Percentiles rank a stretch among this genome's conserved stretches.
These are phyloP conservation scores for Chlorella sp. DNA, from an alignment of 139 green algal genomes.

Conservation along the genomic window DNA sequence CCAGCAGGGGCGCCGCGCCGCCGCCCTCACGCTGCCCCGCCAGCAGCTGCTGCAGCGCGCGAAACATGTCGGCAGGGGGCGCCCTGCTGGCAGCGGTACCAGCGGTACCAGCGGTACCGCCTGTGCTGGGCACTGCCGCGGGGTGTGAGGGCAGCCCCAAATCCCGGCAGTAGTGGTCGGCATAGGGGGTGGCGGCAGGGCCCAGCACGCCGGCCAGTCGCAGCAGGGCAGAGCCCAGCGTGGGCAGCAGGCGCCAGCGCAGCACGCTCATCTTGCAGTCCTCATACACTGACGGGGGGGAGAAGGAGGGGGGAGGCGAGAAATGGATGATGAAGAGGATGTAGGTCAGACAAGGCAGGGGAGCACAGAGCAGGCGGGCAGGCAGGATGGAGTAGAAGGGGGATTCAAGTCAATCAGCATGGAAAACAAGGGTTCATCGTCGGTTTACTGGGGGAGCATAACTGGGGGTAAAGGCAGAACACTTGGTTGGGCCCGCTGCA, in stretches of 20 bases:
- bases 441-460: too few relatives aligned
- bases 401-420: too few relatives aligned
- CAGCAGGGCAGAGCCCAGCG: conserved; percentile 48
- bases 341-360: too few relatives aligned
- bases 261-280: conserved; percentile 74
- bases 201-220: conserved; percentile 43
- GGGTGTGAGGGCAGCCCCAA: conserved; percentile 40
- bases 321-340: too few relatives aligned
- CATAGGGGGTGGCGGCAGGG: conserved; percentile 40
- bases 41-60: conserved; percentile 42
- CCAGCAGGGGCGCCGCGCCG: conserved; percentile 36
- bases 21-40: conserved; percentile 3
- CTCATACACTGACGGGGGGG: conserved; percentile 48
- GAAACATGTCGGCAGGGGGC: conserved; percentile 40
- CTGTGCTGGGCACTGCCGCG: not conserved
- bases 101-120: not conserved
- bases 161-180: conserved; percentile 72
- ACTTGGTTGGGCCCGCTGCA: too few relatives aligned
- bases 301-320: too few relatives aligned
- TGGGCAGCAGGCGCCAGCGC: conserved; percentile 60
- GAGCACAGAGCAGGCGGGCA: too few relatives aligned
- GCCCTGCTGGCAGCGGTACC: not conserved
- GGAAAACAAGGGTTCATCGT: too few relatives aligned
- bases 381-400: too few relatives aligned
- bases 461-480: too few relatives aligned